These are phyloP conservation scores for Mycotypha africana DNA, from an alignment of 371 early-diverging fungal species.

Conservation along the genomic window DNA sequence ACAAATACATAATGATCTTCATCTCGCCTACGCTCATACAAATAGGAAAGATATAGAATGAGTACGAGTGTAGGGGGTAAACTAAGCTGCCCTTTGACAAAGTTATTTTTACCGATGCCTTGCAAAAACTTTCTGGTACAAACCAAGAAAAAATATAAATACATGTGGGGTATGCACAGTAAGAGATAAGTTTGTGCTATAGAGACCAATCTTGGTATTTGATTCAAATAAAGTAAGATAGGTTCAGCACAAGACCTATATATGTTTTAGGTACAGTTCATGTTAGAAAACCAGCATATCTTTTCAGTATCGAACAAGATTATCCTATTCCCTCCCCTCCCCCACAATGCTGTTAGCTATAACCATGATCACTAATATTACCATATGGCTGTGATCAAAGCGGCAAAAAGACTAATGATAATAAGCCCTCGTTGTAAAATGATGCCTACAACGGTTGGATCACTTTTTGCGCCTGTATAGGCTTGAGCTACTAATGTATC, in stretches of 20 bases:
- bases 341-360: too few species aligned
- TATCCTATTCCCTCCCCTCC: too few species aligned
- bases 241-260: constrained; percentile 6
- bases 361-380: constrained; percentile 7
- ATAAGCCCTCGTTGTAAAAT: constrained; percentile 33
- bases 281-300: neutral
- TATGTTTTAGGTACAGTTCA: neutral
- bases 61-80: too few species aligned
- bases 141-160: constrained; percentile 20
- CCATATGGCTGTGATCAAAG: constrained; percentile 22
- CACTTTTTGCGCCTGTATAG: constrained; percentile 26
- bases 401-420: constrained; percentile 23
- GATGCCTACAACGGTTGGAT: constrained; percentile 27
- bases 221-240: constrained; percentile 23
- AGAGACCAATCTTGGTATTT: constrained; percentile 24
- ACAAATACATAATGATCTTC: constrained; percentile 33
- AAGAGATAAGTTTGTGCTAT: constrained; percentile 27
- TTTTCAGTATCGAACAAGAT: too few species aligned
- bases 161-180: constrained; percentile 21
- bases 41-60: too few species aligned
- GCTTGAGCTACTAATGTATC: constrained; percentile 44
- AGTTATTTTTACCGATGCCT: constrained; percentile 22
- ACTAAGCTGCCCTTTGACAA: too few species aligned
- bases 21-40: constrained; percentile 26
- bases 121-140: constrained; percentile 34